These are phyloP conservation scores for Cerioporus squamosus DNA, from an alignment of 1,284 basidiomycete genomes.

Conservation along the genomic window DNA sequence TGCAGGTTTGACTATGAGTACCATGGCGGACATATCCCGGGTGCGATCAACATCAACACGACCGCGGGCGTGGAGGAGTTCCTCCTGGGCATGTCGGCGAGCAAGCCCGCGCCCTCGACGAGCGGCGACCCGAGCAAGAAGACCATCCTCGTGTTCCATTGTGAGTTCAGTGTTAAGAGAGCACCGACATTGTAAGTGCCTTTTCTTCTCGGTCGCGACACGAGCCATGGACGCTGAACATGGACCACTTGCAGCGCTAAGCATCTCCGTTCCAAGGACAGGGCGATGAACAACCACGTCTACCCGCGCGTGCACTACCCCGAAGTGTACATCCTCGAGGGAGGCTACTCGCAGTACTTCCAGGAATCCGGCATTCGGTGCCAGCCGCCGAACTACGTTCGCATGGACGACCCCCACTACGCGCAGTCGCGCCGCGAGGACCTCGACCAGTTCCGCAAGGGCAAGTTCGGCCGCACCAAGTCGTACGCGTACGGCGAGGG, in stretches of 20 bases:
- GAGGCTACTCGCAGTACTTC: conserved; percentile 93
- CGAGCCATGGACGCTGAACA: background rate
- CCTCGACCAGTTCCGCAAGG: conserved; percentile 90
- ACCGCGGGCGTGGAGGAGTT: conserved; percentile 81
- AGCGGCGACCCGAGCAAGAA: conserved; percentile 81
- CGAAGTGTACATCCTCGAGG: conserved; percentile 96
- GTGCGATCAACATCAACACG: conserved; percentile 93
- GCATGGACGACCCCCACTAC: conserved; percentile 93
- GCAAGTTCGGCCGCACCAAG: conserved; percentile 83
- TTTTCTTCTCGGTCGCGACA: conserved; percentile 10
- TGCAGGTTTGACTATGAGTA: conserved; percentile 99
- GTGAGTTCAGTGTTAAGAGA: conserved; percentile 95
- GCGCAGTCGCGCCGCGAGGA: conserved; percentile 81
- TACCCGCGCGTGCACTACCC: conserved; percentile 97
- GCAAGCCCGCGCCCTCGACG: conserved; percentile 76
- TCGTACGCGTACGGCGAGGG: conserved; percentile 88
- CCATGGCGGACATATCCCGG: conserved; percentile 89
- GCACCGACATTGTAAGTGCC: conserved; percentile 90
- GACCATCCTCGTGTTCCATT: conserved; percentile 94
- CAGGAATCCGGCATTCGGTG: conserved; percentile 71
- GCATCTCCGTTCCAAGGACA: conserved; percentile 89
- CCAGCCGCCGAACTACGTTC: conserved; percentile 83
- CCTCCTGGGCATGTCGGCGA: conserved; percentile 62
- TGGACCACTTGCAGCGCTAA: conserved; percentile 68
- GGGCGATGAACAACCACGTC: conserved; percentile 82